Evolutionary conservation across 2,329 filamentous ascomycete species (phyloP), one percentile per base, ranked within the genome.

Genomic region (Fusarium circinatum): DNA sequence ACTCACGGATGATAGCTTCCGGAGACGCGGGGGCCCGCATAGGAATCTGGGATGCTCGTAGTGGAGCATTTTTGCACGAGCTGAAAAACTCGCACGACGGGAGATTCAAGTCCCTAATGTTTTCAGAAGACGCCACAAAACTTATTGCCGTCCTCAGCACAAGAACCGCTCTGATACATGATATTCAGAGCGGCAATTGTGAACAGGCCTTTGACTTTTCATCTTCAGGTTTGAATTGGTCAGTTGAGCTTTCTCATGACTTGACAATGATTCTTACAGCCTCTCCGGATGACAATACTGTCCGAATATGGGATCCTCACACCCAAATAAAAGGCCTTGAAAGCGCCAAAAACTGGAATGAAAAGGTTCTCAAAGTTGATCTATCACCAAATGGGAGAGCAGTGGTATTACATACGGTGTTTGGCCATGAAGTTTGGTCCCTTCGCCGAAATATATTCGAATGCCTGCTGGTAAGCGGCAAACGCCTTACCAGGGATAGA

Each of bases 291-390:
- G 49, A 38, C 1, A 54, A 26, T 12, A 54, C 49, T 28, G 32
- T 54, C 10, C 32, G n/a, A 9, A 28, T 54, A 12, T 54, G 51
- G 51, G 18, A 54, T 2, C 32, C 24, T 7, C 10, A 22, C 0
- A 22, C 7, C 13, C 4, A 24, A 34, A 15, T 1, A 0, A 20
- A 11, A 24, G 2, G 5, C 6, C 1, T 11, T 0, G 5, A 26
- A 9, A 3, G 2, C 0, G 12, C 8, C 0, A 15, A 0, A 11
- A 14, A 0, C 8, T 1, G 1, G 3, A 1, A 20, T 1, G 2
- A 24, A 0, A 0, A 0, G 4, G 8, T 24, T 24, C 4, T 8
- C 0, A 0, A 34, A 3, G n/a, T 12, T 3, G 5, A 22, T 7
- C 3, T 4, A 28, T 17, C 34, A 2, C 24, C 48, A 15, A 15